Conservation (phyloP, 352 stramenopile species). For the Aphanomyces euteiches region DNA sequence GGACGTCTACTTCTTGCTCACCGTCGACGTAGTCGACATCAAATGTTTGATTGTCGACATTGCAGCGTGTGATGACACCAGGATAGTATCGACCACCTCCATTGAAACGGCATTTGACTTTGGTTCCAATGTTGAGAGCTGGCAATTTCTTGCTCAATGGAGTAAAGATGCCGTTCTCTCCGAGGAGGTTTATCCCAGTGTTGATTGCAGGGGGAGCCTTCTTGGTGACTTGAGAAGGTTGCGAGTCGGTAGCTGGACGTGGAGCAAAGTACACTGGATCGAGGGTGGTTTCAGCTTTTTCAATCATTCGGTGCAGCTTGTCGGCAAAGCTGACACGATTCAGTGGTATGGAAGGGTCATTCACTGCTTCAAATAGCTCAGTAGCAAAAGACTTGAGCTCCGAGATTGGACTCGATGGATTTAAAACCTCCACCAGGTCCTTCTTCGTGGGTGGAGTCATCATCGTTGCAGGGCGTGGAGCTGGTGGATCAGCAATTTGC, state of each 20-base stretch:
- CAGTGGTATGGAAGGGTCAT: constrained; percentile 18
- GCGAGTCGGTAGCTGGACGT: neutral
- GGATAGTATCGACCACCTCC: constrained; percentile 38
- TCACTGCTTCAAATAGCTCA: constrained; percentile 25
- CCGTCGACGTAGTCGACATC: constrained; percentile 77
- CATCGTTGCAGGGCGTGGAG: constrained; percentile 3
- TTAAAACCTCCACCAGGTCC: neutral
- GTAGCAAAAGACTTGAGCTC: constrained; percentile 26
- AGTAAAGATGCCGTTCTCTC: constrained; percentile 24
- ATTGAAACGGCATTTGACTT: constrained; percentile 28
- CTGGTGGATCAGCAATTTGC: neutral
- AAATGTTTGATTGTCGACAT: constrained; percentile 46
- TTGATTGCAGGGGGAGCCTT: neutral
- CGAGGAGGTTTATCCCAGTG: neutral
- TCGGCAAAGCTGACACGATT: constrained; percentile 76
- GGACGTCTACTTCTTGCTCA: constrained; percentile 59
- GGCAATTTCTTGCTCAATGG: constrained; percentile 14
- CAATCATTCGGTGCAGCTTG: constrained; percentile 86
- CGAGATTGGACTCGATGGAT: neutral
- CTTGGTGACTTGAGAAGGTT: neutral
- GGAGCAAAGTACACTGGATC: constrained; percentile 28
- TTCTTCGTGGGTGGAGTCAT: neutral
- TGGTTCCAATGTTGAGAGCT: constrained; percentile 17
- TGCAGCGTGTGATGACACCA: constrained; percentile 42
- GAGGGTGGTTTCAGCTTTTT: constrained; percentile 75